These are phyloP conservation scores for Coniochaeta ligniaria DNA, from an alignment of 2,329 filamentous ascomycete genomes.

Conservation along the genomic window DNA sequence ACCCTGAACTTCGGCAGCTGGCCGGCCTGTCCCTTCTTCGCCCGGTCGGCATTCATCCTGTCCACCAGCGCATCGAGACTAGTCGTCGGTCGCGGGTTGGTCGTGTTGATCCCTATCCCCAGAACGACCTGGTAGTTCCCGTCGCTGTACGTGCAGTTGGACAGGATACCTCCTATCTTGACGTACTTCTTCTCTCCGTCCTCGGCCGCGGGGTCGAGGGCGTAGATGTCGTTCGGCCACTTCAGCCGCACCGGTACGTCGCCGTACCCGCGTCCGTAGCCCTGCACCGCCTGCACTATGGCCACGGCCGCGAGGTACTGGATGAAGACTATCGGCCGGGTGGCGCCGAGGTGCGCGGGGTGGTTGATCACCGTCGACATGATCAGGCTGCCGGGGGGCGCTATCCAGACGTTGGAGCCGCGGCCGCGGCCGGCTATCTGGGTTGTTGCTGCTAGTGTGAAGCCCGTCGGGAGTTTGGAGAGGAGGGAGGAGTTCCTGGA, in stretches of 20 bases:
- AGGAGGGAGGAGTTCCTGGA: conserved; percentile 72
- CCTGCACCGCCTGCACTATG: conserved; percentile 73
- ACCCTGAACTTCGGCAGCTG: conserved; percentile 52
- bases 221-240: conserved; percentile 96
- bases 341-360: conserved; percentile 60
- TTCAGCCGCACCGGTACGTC: conserved; percentile 79
- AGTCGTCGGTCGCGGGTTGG: conserved; percentile 79
- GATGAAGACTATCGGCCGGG: conserved; percentile 81
- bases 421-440: conserved; percentile 85
- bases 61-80: conserved; percentile 70
- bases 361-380: conserved; percentile 88
- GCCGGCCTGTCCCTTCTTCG: conserved; percentile 12
- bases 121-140: conserved; percentile 78
- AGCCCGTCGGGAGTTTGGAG: conserved; percentile 71
- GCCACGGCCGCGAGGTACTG: conserved; percentile 91
- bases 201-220: conserved; percentile 48
- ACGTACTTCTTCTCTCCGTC: conserved; percentile 48
- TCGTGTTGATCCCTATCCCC: conserved; percentile 80
- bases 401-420: conserved; percentile 91
- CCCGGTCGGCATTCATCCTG: conserved; percentile 24
- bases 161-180: conserved; percentile 89
- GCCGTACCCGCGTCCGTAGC: conserved; percentile 70
- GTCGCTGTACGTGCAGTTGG: conserved; percentile 75
- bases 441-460: conserved; percentile 78
- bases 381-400: conserved; percentile 76